phyloP scores from a whole-genome alignment of 2,329 filamentous ascomycete species.

The Penicillium expansum region DNA sequence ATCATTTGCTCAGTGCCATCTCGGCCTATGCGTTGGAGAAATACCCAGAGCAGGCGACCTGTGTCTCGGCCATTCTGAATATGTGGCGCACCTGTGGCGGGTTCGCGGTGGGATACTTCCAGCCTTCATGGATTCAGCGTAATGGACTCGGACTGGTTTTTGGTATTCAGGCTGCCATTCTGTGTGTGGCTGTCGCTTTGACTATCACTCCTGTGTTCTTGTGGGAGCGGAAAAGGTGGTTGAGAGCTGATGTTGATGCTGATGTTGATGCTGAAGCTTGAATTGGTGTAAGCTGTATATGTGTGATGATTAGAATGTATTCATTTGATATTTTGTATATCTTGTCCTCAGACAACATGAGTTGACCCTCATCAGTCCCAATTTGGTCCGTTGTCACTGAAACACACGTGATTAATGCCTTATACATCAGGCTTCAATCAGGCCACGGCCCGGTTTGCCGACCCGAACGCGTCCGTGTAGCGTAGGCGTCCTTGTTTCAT shows the following conservation, averaged over 20 bases:
- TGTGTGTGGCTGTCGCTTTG: slow-evolving; percentile 26
- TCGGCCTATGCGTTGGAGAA: slow-evolving; percentile 39
- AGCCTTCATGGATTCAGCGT: slow-evolving; percentile 35
- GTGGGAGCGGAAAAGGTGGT: slow-evolving; percentile 4
- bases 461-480: neutral
- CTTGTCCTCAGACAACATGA: neutral
- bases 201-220: slow-evolving; percentile 29
- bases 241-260: neutral
- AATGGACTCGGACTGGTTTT: slow-evolving; percentile 35
- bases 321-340: neutral
- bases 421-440: neutral
- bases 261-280: neutral
- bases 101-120: slow-evolving; percentile 40
- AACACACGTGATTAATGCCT: neutral
- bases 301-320: neutral
- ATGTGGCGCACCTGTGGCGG: slow-evolving; percentile 42
- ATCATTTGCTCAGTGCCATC: slow-evolving; percentile 25
- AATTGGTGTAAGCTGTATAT: neutral
- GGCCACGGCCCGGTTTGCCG: neutral
- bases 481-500: neutral
- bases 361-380: too few species aligned
- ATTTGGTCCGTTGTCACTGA: neutral
- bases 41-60: slow-evolving; percentile 35
- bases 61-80: slow-evolving; percentile 38
- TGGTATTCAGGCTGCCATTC: slow-evolving; percentile 34